Base-by-base conservation (phyloP, 1,284 basidiomycete genomes). In the Irpex rosettiformis region DNA sequence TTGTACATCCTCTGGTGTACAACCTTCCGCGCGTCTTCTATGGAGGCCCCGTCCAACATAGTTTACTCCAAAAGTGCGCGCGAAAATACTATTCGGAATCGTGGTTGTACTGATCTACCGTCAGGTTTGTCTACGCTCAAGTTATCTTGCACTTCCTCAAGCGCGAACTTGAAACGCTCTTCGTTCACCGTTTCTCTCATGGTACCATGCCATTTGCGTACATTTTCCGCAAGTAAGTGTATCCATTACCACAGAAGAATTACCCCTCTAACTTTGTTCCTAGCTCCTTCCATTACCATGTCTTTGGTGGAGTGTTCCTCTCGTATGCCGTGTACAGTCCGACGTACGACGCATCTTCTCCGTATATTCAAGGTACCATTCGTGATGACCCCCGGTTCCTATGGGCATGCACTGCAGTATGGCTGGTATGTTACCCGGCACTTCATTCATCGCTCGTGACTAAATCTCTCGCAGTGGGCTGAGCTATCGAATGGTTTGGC, bases 131-230 rank as follows among this genome's bases (percentile, higher is more conserved):
- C 1, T 91, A 91, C 64, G 81, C 76, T 4, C 82, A 98, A 64
- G 85, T 94, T 33, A 79, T 98, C 69, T 69, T 89, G 13, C 96
- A 99, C 73, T 99, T 96, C 72, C 65, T 86, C 61, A 99, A 99
- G 77, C 89, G 96, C 51, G 94, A 98, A 72, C 73, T 94, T 22
- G 96, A 99, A 75, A 96, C 97, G 1, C 65, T 96, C 8, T 98
- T 96, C 69, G 85, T 97, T 1, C 96, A 98, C 72, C 88, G 93
- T 18, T 99, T 99, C 81, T 97, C 94, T 30, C 88, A 95, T 73
- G 90, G 86, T 1, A 98, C 96, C 0, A 97, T 99, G 89, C 97
- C 96, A 1, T 75, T 91, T 59, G 73, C 74, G 61, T 94, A 95
- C 70, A 83, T 99, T 49, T 91, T 96, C 79, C 91, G 91, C 72